Conservation (phyloP, 352 stramenopile genomes). For the Aphanomyces stellatus region DNA sequence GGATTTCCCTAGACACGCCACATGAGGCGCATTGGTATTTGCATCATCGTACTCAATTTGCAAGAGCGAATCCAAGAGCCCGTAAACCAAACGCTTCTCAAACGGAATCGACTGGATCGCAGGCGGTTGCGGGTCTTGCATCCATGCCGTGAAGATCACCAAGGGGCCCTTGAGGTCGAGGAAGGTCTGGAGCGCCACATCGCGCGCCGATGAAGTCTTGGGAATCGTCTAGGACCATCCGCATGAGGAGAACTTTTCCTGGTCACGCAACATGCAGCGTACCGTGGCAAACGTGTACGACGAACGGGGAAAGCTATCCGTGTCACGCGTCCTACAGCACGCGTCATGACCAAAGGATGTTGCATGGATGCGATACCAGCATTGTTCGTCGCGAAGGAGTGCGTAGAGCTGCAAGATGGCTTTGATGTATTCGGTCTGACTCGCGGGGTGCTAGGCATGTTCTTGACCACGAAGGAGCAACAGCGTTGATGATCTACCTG, state of each 20-base stretch:
- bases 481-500: conserved; percentile 27
- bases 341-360: background rate
- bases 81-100: conserved; percentile 60
- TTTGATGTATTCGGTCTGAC: conserved; percentile 25
- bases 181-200: conserved; percentile 27
- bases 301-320: conserved; percentile 70
- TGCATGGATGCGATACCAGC: no score
- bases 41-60: conserved; percentile 51
- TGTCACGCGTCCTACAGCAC: conserved; percentile 47
- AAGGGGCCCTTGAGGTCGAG: conserved; percentile 48
- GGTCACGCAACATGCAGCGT: no score
- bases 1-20: conserved; percentile 36
- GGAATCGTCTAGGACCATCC: conserved; percentile 35
- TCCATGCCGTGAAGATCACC: conserved; percentile 56
- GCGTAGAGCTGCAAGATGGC: conserved; percentile 45
- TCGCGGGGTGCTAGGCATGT: conserved; percentile 15
- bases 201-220: conserved; percentile 26
- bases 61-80: conserved; percentile 61
- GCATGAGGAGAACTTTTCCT: background rate
- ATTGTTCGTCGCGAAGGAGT: conserved; percentile 58
- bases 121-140: conserved; percentile 64
- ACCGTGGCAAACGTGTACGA: conserved; percentile 68
- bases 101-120: conserved; percentile 54
- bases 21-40: no score
- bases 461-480: no score